phyloP scores from a whole-genome alignment of 2,329 filamentous ascomycete genomes.

The Diplodia scrobiculata region DNA sequence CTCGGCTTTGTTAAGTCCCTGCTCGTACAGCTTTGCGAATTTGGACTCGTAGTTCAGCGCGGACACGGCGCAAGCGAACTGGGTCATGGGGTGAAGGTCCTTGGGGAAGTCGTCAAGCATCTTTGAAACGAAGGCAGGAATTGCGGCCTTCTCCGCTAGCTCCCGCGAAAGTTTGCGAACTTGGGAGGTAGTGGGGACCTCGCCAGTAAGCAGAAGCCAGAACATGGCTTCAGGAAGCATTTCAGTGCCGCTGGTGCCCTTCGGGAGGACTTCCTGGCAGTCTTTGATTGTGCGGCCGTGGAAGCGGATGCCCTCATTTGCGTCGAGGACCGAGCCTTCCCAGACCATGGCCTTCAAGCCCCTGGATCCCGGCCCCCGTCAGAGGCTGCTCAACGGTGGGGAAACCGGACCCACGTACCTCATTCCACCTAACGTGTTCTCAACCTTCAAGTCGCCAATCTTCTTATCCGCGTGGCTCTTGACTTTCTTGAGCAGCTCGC shows the following conservation, averaged over 20 bases:
- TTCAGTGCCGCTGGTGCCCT: constrained; percentile 87
- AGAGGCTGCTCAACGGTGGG: background rate
- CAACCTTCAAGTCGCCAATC: constrained; percentile 89
- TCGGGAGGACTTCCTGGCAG: constrained; percentile 89
- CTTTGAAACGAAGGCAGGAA: constrained; percentile 80
- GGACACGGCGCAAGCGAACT: constrained; percentile 91
- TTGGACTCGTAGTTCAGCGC: constrained; percentile 93
- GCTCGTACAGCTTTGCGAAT: constrained; percentile 91
- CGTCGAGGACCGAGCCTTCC: constrained; percentile 96
- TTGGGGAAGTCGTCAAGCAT: constrained; percentile 88
- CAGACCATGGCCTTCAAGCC: constrained; percentile 97
- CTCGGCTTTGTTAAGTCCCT: constrained; percentile 88
- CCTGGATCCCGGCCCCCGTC: constrained; percentile 41
- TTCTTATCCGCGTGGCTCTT: constrained; percentile 80
- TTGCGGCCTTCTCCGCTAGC: constrained; percentile 78
- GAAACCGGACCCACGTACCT: constrained; percentile 52
- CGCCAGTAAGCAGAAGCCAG: constrained; percentile 93
- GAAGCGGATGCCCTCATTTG: constrained; percentile 96
- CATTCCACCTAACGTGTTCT: constrained; percentile 95
- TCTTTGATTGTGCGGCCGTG: constrained; percentile 98
- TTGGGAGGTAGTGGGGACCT: constrained; percentile 81
- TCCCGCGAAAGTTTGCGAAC: constrained; percentile 80
- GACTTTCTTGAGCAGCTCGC: constrained; percentile 90
- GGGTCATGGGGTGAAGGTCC: constrained; percentile 96
- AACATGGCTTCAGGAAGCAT: constrained; percentile 99